Evolutionary conservation across 2,329 filamentous ascomycete species (phyloP), one percentile per base, ranked within the genome.

Genomic region (Aspergillus ruber): DNA sequence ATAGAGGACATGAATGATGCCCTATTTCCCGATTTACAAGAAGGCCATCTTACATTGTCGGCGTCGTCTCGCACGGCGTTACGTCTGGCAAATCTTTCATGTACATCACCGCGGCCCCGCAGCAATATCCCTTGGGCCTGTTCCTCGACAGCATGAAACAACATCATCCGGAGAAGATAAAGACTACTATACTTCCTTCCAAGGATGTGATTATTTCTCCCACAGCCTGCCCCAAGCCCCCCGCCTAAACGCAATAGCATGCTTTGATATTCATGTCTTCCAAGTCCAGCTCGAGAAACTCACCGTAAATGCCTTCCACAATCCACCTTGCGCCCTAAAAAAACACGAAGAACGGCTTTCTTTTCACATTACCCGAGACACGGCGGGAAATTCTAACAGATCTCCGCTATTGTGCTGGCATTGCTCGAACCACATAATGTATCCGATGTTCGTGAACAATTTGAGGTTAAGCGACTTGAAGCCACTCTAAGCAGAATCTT

Each of bases 1-100:
- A 74, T 88, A 15, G 88, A 95, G 46, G 76, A 82, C 33, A 75
- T 93, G 32, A 86, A 86, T 56, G 67, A 74, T n/a, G 62, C 75
- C 6, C 63, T 90, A 17, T 94, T 94, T 55, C 74, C 78, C 0
- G 77, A 88, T n/a, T n/a, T n/a, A n/a, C n/a, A n/a, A n/a, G n/a
- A n/a, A 75, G 85, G 18, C 90, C 90, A 1, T 80, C 77, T 44
- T 93, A 91, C 56, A 73, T 94, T 44, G 65, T 89, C 9, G 88
- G 86, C 18, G 73, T 82, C 52, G 72, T 79, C 43, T 76, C 75
- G 3, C 80, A 83, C 52, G 77, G 77, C 45, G 66, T 76, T 21
- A 74, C 77, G 44, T 59, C 68, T 5, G 61, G 65, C 9, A 58
- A 60, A 5, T 65, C 69, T 81, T 80, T 58, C 66, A 68, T 17